phyloP scores from a whole-genome alignment of 2,329 filamentous ascomycete genomes.

The Diaporthe humulicola region DNA sequence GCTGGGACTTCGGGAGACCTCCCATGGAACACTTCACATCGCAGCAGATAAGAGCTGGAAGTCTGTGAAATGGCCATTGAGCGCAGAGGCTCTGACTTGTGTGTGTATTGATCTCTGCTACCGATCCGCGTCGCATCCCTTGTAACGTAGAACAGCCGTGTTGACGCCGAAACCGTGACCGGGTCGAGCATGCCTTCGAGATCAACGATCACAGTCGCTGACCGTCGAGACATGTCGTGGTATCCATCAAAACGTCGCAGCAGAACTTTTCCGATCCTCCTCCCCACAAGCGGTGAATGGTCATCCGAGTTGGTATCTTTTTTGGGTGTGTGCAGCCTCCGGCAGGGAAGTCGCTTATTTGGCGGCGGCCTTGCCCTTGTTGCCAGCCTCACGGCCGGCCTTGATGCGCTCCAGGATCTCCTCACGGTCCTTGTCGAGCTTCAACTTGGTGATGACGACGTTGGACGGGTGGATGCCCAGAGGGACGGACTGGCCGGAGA shows the following conservation, averaged over 20 bases:
- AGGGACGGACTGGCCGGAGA: conserved; percentile 94
- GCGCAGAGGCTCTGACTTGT: conserved; percentile 62
- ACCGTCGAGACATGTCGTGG: conserved; percentile 32
- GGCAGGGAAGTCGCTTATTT: conserved; percentile 50
- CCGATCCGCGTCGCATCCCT: conserved; percentile 40
- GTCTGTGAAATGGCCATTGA: conserved; percentile 78
- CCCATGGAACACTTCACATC: conserved; percentile 82
- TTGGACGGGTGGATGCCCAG: conserved; percentile 96
- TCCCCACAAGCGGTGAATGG: conserved; percentile 39
- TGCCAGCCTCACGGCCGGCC: conserved; percentile 80
- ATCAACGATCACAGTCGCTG: conserved; percentile 23
- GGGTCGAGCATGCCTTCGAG: conserved; percentile 29
- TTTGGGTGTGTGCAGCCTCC: neutral
- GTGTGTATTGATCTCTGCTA: conserved; percentile 49
- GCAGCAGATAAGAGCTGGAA: conserved; percentile 52
- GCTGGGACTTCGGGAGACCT: conserved; percentile 77
- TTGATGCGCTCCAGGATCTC: conserved; percentile 88
- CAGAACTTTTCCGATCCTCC: conserved; percentile 39
- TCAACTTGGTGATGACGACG: conserved; percentile 98
- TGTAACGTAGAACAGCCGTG: conserved; percentile 40
- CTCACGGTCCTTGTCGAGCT: conserved; percentile 97
- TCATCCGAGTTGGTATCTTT: conserved; percentile 15
- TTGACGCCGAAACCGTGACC: conserved; percentile 46
- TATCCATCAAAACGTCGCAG: conserved; percentile 40
- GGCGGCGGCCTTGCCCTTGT: conserved; percentile 77